Base-by-base conservation (phyloP, 306 rosid species). In the Fragaria ananassa region DNA sequence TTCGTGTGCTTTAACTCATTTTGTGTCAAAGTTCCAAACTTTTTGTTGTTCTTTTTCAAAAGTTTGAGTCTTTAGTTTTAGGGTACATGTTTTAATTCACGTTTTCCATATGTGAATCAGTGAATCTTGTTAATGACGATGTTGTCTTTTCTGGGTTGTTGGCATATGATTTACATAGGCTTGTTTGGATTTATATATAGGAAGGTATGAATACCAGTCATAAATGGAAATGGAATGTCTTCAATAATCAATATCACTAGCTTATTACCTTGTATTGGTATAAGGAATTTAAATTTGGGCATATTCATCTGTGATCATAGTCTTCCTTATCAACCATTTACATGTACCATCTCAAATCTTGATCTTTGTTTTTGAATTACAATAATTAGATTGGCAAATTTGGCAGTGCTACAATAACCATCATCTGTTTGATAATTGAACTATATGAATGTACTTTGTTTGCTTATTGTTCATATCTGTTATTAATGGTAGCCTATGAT, bases 71-170 rank as follows among this genome's bases (percentile, higher is more conserved):
- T 37, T 19, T 65, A 35, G 25, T 37, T 37, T 62, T 37, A 15
- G 70, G 70, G 27, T 65, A 13, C 42, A 29, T 61, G n/a, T 53
- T 47, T 56, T 58, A 15, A 8, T 21, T 39, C 35, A 41, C 51
- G 17, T 37, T 60, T 60, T 47, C 44, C 34, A 45, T 10, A 67
- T 67, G 51, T 67, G 51, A 66, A 74, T 74, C 70, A 60, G 8
- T 66, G 18, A 67, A 44, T 61, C 70, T 74, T 61, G 70, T 29
- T 10, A 45, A 23, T 45, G 12, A 74, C 70, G 47, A 61, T 74
- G 70, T 61, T 61, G 47, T 74, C 60, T 46, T 61, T 61, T 19
- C 13, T 74, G 61, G 70, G 70, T 72, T 72, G 70, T 44, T 31
- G 62, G 23, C 12, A 47, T 47, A 31, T 29, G 61, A n/a, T 54